Conservation (phyloP, 768 basidiomycete genomes). For the Mycena vulgaris region DNA sequence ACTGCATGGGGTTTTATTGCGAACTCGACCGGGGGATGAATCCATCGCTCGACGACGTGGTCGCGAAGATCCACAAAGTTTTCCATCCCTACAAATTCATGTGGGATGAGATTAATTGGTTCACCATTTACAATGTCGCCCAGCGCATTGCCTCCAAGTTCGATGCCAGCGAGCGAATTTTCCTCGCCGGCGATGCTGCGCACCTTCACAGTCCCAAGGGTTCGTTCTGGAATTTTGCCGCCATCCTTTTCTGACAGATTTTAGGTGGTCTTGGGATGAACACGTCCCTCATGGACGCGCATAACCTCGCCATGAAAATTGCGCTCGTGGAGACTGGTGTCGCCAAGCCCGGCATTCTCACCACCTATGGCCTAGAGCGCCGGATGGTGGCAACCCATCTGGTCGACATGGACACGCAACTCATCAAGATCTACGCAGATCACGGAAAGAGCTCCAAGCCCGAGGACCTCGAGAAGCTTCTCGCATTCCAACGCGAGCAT, state of each 20-base stretch:
- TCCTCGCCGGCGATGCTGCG: constrained; percentile 25
- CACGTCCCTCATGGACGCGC: constrained; percentile 18
- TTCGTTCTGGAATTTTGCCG: not conserved
- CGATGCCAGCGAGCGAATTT: constrained; percentile 9
- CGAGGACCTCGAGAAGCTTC: constrained; percentile 14
- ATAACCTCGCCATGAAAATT: constrained; percentile 24
- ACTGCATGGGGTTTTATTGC: constrained; percentile 23
- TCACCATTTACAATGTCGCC: constrained; percentile 21
- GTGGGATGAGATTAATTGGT: constrained; percentile 29
- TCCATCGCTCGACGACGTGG: constrained; percentile 18
- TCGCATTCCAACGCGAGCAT: constrained; percentile 19
- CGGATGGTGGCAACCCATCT: constrained; percentile 5
- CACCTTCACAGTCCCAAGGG: constrained; percentile 28
- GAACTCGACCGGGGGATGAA: not conserved
- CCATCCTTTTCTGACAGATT: not conserved
- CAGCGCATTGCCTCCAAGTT: constrained; percentile 25
- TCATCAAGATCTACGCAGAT: constrained; percentile 17
- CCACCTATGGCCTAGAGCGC: constrained; percentile 20
- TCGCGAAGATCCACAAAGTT: constrained; percentile 19
- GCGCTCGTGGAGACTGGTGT: constrained; percentile 22
- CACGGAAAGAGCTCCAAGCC: constrained; percentile 27
- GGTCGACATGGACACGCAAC: constrained; percentile 20
- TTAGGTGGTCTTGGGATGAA: constrained; percentile 28
- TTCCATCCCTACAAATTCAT: constrained; percentile 13
- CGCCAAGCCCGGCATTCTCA: constrained; percentile 3